Evolutionary conservation across 2,329 filamentous ascomycete genomes (phyloP).

Genomic region (Hyphodiscus sp.): DNA sequence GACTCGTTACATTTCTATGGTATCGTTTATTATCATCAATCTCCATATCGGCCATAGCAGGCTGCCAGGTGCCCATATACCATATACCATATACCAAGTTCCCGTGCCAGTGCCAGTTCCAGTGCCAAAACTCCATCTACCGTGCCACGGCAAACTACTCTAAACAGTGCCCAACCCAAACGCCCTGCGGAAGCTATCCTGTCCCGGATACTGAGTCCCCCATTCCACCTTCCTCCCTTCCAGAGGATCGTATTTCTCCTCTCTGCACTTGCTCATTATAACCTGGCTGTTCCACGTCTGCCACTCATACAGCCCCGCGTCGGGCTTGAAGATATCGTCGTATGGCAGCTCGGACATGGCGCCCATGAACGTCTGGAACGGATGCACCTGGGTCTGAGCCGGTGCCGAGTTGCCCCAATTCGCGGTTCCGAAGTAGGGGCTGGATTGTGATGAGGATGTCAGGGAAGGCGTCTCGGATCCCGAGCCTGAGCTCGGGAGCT

Average conservation of each 20-base stretch:
- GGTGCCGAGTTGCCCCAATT: conserved; percentile 15
- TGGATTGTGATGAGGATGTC: not conserved
- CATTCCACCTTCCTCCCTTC: not conserved
- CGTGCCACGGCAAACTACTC: not conserved
- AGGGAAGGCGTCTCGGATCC: conserved; percentile 1
- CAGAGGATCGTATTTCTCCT: conserved; percentile 23
- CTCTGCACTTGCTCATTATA: conserved; percentile 25
- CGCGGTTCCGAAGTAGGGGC: conserved; percentile 21
- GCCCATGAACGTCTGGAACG: conserved; percentile 30
- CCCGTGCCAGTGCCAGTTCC: too few species aligned
- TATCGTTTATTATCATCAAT: not conserved
- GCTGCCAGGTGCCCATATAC: too few species aligned
- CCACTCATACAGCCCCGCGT: conserved; percentile 27
- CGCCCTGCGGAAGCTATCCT: not conserved
- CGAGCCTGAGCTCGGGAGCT: conserved; percentile 13
- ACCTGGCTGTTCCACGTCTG: conserved; percentile 27
- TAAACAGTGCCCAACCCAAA: not conserved
- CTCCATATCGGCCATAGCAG: too few species aligned
- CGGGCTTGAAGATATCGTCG: conserved; percentile 29
- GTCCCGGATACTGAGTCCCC: not conserved
- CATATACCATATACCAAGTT: too few species aligned
- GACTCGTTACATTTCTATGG: not conserved
- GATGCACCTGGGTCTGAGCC: conserved; percentile 8
- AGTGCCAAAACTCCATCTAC: not conserved
- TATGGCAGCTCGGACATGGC: conserved; percentile 26